Evolutionary conservation across 805 yeast species (phyloP), one percentile per base, ranked within the genome.

Genomic region (Myxozyma geophila): DNA sequence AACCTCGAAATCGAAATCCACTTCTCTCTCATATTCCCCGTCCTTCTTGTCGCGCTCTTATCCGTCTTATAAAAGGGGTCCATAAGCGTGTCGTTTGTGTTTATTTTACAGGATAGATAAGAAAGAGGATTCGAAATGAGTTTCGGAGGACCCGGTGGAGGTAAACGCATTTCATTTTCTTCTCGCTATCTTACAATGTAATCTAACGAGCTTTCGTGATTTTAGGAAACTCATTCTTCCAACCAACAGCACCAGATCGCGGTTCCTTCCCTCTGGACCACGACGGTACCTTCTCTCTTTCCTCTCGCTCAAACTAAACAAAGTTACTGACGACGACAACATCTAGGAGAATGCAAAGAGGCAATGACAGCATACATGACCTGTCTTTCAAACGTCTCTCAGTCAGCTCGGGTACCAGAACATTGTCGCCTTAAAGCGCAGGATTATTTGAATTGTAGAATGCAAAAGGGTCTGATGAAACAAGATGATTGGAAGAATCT

Each of bases 221-320:
- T 36, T 7, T 36, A 57, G 68, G 56, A 13, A 50, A 40, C n/a
- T 57, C 59, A 4, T 40, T 37, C 39, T 54, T 61, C 55, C 36
- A 71, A 13, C 97, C 98, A 9, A 88, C 93, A 0, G 97, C 99
- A 23, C 99, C 99, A 1, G 97, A 93, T 69, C 80, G 97, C 69
- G 99, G 99, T 0, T 90, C 98, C 0, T 93, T 93, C 76, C 99
- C 98, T 0, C 79, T 93, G 51, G 99, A 93, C 73, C 99, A 93
- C 73, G 87, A 84, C 64, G 83, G 83, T 65, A 48, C 35, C 28
- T 17, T n/a, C 36, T n/a, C 17, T 15, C 5, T 6, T 2, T 39
- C 19, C 36, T 21, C 36, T n/a, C n/a, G 15, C 23, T 33, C 8
- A 33, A n/a, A 46, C 15, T 19, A 46, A n/a, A n/a, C 10, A 2